Evolutionary conservation across 257 asterid species (phyloP).

Genomic region (Pogostemon cablin): DNA sequence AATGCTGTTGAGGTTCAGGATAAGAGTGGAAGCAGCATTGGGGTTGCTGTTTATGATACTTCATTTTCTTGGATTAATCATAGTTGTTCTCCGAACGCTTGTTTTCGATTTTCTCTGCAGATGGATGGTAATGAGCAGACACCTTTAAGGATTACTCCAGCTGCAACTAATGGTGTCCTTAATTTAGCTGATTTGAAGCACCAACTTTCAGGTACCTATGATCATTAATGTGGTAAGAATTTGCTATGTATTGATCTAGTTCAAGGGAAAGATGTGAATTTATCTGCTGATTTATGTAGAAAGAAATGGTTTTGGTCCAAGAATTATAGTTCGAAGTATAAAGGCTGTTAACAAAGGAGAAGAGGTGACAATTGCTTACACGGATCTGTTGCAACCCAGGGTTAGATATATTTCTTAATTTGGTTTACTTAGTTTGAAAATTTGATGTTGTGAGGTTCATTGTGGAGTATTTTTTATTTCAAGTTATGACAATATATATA

Average conservation of each 20-base stretch:
- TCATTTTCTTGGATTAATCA: conserved; percentile 84
- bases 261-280: conserved; percentile 6
- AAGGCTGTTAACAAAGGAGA: conserved; percentile 59
- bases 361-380: conserved; percentile 74
- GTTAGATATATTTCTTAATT: conserved; percentile 33
- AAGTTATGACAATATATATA: background rate
- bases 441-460: conserved; percentile 5
- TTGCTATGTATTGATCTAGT: background rate
- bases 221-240: conserved; percentile 5
- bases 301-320: conserved; percentile 60
- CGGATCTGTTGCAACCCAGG: conserved; percentile 83
- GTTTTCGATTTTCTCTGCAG: conserved; percentile 50
- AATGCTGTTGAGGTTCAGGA: conserved; percentile 77
- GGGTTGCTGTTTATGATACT: conserved; percentile 68
- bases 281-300: conserved; percentile 41
- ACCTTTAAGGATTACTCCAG: conserved; percentile 42
- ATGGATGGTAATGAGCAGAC: background rate
- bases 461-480: background rate
- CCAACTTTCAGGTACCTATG: conserved; percentile 21
- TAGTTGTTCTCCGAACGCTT: conserved; percentile 81
- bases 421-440: background rate
- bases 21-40: conserved; percentile 51
- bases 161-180: conserved; percentile 20
- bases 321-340: conserved; percentile 63
- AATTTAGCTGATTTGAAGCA: conserved; percentile 8